A percentile compares a stretch with the other conserved stretches of the same genome.
Conservation (phyloP, 768 basidiomycete species). For the Mycena alexandri region DNA sequence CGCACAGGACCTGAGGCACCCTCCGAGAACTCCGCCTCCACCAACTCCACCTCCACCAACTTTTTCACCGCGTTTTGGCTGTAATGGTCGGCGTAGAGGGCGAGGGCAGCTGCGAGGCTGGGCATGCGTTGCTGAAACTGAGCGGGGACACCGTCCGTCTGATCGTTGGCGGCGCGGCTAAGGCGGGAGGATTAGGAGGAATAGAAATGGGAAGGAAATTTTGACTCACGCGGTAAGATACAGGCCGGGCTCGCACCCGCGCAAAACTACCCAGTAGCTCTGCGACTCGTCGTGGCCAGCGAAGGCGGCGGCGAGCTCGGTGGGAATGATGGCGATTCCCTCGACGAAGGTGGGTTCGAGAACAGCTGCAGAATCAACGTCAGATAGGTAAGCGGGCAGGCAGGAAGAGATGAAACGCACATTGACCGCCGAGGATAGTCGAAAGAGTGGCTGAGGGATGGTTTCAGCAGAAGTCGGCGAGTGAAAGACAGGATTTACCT, state of each 20-base stretch:
- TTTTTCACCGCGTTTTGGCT: slow-evolving; percentile 5
- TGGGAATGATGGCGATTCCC: neutral
- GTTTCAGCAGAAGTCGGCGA: too few species aligned
- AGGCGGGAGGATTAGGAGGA: neutral
- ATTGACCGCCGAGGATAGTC: neutral
- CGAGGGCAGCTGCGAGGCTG: neutral
- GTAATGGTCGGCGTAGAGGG: slow-evolving; percentile 1
- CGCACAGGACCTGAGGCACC: too few species aligned
- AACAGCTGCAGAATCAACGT: neutral
- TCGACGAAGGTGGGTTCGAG: neutral
- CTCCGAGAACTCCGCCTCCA: too few species aligned
- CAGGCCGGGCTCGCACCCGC: slow-evolving; percentile 8
- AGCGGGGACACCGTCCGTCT: slow-evolving; percentile 7
- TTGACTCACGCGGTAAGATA: slow-evolving; percentile 9
- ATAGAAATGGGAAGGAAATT: neutral
- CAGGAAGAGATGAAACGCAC: neutral
- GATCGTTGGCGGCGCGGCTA: neutral
- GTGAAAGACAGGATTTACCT: neutral
- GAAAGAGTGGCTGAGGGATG: neutral
- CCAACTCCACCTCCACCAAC: neutral
- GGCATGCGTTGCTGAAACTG: neutral
- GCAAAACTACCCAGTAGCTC: slow-evolving; percentile 13
- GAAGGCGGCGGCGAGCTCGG: neutral
- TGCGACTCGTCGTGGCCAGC: neutral
- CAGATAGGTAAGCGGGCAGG: too few species aligned